Evolutionary conservation across 2,329 filamentous ascomycete species (phyloP).

Genomic region (Fusarium chuoi): DNA sequence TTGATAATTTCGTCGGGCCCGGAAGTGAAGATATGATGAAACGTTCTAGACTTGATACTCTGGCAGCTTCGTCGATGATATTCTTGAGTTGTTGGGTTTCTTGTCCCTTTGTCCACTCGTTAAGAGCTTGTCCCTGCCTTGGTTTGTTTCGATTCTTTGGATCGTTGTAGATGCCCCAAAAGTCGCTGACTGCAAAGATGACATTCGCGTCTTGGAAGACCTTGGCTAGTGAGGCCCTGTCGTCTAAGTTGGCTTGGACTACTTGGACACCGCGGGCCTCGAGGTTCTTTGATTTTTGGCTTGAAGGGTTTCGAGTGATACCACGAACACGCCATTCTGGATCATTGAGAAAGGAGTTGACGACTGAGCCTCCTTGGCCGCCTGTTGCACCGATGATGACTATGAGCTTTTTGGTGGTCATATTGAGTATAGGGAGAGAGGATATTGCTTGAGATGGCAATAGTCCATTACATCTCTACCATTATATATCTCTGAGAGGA

Average conservation of each 20-base stretch:
- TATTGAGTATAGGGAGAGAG: neutral
- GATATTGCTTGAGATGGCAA: neutral
- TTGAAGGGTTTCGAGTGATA: constrained; percentile 3
- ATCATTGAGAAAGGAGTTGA: constrained; percentile 3
- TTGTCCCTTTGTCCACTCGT: neutral
- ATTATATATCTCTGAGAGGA: neutral
- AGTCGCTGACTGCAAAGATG: constrained; percentile 3
- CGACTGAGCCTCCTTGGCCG: constrained; percentile 3
- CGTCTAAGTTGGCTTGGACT: constrained; percentile 3
- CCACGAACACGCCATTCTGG: constrained; percentile 1
- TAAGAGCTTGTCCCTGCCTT: neutral
- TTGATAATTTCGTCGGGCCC: neutral
- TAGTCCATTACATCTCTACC: neutral
- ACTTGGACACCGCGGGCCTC: neutral
- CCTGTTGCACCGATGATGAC: constrained; percentile 9
- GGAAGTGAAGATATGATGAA: constrained; percentile 10
- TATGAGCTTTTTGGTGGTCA: constrained; percentile 1
- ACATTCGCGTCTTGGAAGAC: constrained; percentile 2
- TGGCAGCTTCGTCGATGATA: constrained; percentile 1
- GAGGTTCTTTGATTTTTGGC: constrained; percentile 3
- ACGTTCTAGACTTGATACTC: neutral
- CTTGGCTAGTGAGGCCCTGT: neutral
- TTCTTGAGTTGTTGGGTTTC: constrained; percentile 8
- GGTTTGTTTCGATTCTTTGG: neutral
- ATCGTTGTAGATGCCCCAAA: constrained; percentile 7